Evolutionary conservation across 108 stramenopile species (phyloP), one percentile per base, ranked within the genome.

Genomic region (Skeletonema tropicum): DNA sequence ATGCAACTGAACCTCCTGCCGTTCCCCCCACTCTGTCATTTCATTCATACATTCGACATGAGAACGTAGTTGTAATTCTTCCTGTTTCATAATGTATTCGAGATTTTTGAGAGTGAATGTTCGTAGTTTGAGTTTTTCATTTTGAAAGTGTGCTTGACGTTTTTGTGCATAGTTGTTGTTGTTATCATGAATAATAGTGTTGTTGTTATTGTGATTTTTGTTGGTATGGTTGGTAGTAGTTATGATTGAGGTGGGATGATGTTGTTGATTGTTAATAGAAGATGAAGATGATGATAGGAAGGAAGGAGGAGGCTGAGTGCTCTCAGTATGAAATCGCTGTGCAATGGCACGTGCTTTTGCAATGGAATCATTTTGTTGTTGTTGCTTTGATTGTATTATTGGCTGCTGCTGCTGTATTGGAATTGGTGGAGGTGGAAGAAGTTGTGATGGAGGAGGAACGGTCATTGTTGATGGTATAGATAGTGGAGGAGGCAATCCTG

Each of bases 91-190:
- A 0, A 94, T 71, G 52, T 90, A 91, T 65, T 91, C 88, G 2
- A 94, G 80, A 71, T 94, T 94, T 60, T 90, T 88, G 41, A 89
- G 63, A 57, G 80, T 39, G 38, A 74, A 84, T 13, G 57, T 55
- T 36, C 81, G 58, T 10, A 88, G 73, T 66, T 83, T 85, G 65
- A 45, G 21, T 58, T 79, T 49, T 73, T 87, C 76, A 11, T 68
- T 68, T 63, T 84, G 79, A 23, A 89, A 72, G 66, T 80, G 49
- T 11, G 35, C 26, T 46, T 60, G 66, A 15, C 87, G 84, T 58
- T 80, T 62, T 70, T 74, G 26, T 35, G 60, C 60, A 30, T 84
- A 80, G 57, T 80, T 36, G 35, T 58, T 36, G 35, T 58, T 58
- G 66, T 26, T 39, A 64, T 46, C 29, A 64, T 60, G 17, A 4